A percentile compares a stretch with the other conserved stretches of the same genome.
Conservation (phyloP, 2,329 filamentous ascomycete species). For the Furcasterigmium furcatum region DNA sequence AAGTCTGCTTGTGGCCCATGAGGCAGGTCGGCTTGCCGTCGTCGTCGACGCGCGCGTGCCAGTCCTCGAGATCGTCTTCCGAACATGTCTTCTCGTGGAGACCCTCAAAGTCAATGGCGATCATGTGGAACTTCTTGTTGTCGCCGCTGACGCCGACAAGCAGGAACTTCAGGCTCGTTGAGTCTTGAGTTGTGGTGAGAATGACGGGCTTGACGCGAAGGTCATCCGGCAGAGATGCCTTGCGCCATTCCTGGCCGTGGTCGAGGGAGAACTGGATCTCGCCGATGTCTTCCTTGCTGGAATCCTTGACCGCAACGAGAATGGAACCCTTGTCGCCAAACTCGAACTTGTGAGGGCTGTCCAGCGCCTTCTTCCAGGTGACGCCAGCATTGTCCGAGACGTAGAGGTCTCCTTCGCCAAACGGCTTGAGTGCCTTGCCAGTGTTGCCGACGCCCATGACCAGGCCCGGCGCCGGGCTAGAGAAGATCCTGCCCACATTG, state of each 20-base stretch:
- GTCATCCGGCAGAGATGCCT: constrained; percentile 62
- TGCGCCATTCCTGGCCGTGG: constrained; percentile 82
- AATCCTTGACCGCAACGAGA: constrained; percentile 78
- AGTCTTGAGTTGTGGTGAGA: constrained; percentile 87
- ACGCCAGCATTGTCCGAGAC: constrained; percentile 89
- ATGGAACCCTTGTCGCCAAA: constrained; percentile 93
- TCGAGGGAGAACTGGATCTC: constrained; percentile 77
- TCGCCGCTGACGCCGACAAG: constrained; percentile 61
- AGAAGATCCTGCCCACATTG: constrained; percentile 85
- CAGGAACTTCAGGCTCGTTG: constrained; percentile 88
- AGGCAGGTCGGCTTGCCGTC: constrained; percentile 82
- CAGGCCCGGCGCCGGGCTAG: constrained; percentile 87
- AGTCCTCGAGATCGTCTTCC: constrained; percentile 77
- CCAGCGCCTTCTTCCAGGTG: constrained; percentile 72
- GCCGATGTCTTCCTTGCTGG: constrained; percentile 54
- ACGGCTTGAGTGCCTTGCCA: constrained; percentile 68
- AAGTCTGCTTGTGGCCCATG: constrained; percentile 95
- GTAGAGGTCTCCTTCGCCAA: constrained; percentile 74
- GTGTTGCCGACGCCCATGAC: constrained; percentile 94
- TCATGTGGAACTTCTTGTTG: constrained; percentile 55
- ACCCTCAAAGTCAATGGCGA: constrained; percentile 79
- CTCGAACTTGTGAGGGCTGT: constrained; percentile 91
- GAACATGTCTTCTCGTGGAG: constrained; percentile 78
- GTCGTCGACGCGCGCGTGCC: constrained; percentile 79
- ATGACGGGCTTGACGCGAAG: constrained; percentile 68